A percentile compares a stretch with the other conserved stretches of the same genome.
phyloP scores from a whole-genome alignment of 2,329 filamentous ascomycete species.

The Fusarium sp. region DNA sequence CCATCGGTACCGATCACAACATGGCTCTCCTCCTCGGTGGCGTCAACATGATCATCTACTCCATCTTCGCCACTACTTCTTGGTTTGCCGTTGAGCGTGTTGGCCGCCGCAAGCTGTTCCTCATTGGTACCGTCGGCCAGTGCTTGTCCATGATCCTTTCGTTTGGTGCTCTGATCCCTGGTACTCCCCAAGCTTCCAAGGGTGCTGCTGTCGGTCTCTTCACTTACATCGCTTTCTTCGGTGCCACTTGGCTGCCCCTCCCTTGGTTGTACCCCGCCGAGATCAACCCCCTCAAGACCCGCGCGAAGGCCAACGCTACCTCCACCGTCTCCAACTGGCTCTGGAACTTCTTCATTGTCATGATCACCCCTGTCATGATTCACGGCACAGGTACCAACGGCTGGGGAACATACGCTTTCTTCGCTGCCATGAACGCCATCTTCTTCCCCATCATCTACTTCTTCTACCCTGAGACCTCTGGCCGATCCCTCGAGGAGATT shows the following conservation, averaged over 20 bases:
- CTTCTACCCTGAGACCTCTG: slow-evolving; percentile 61
- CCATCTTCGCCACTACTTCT: slow-evolving; percentile 66
- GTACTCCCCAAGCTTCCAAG: slow-evolving; percentile 67
- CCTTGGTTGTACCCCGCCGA: slow-evolving; percentile 72
- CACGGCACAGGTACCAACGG: slow-evolving; percentile 63
- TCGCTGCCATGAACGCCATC: slow-evolving; percentile 64
- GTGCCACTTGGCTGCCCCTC: slow-evolving; percentile 73
- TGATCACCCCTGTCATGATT: slow-evolving; percentile 82
- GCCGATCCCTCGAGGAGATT: slow-evolving; percentile 39
- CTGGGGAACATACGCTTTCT: slow-evolving; percentile 66
- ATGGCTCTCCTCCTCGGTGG: slow-evolving; percentile 64
- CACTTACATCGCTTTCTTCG: slow-evolving; percentile 77
- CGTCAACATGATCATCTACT: slow-evolving; percentile 68
- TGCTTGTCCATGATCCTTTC: slow-evolving; percentile 70
- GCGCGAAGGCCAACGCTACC: slow-evolving; percentile 68
- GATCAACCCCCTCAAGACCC: slow-evolving; percentile 71
- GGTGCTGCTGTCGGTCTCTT: slow-evolving; percentile 77
- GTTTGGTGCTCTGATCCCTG: slow-evolving; percentile 75
- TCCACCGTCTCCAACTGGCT: slow-evolving; percentile 71
- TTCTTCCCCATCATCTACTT: slow-evolving; percentile 65
- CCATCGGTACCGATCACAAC: slow-evolving; percentile 53
- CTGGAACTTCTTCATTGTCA: slow-evolving; percentile 79
- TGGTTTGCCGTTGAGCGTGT: slow-evolving; percentile 66
- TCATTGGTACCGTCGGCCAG: slow-evolving; percentile 62
- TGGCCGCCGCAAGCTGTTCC: slow-evolving; percentile 62